Base-by-base conservation (phyloP, 768 basidiomycete genomes). In the Asterophora lycoperdoides region DNA sequence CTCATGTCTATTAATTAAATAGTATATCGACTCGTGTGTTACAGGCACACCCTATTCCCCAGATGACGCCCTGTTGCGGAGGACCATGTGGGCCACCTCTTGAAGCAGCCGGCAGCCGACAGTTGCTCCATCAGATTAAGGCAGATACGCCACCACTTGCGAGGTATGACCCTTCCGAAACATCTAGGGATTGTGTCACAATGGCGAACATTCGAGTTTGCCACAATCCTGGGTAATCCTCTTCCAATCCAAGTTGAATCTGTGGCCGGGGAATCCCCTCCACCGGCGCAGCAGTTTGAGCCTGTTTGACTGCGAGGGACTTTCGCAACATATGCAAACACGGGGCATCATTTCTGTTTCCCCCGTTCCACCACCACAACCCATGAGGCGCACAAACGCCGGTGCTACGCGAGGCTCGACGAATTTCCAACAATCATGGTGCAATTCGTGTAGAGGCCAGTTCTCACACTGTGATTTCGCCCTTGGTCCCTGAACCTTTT, bases 1-100 rank as follows among this genome's bases (percentile, higher is more conserved):
- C 40, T 10, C 15, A 32, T 44, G 28, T 49, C 1, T 47, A 51
- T 51, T 56, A 46, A 54, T 13, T 14, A 13, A 2, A 19, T 38
- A 19, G 8, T 38, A 26, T 14, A 23, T 19, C 1, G 23, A 26
- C 7, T 19, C 8, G 39, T n/a, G n/a, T n/a, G n/a, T n/a, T n/a
- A n/a, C n/a, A 23, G 3, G 20, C 20, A 40, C 19, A 5, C 1
- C n/a, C n/a, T 23, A 8, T 40, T 13, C 19, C 19, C 15, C 23
- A 28, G 41, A 28, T 23, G n/a, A n/a, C n/a, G n/a, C n/a, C 28
- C 40, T 11, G 9, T 18, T 15, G 7, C 19, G 28, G 17, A 28
- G n/a, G 29, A 34, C 35, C 44, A 37, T 45, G 36, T 45, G 44
- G 44, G 15, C 20, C 34, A 14, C 29, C 5, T 11, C 15, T 30